These are phyloP conservation scores for Eimeria acervulina DNA, from an alignment of 169 alveolate genomes.

Conservation along the genomic window DNA sequence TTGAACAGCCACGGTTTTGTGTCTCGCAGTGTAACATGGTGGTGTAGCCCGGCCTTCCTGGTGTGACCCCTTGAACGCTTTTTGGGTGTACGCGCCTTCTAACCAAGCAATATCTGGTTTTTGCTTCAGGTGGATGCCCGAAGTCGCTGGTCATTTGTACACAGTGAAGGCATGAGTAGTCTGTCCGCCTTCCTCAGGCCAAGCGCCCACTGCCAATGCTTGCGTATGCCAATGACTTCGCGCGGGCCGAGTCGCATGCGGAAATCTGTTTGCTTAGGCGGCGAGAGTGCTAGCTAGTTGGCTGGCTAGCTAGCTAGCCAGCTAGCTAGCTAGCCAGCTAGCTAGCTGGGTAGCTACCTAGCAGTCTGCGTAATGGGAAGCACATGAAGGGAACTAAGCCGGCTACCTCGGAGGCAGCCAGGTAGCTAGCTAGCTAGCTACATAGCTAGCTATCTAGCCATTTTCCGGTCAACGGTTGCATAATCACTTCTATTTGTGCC, in stretches of 20 bases:
- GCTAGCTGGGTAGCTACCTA: too few species aligned
- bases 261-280: too few species aligned
- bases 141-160: slow-evolving; percentile 71
- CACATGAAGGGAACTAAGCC: too few species aligned
- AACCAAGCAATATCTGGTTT: neutral
- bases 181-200: neutral
- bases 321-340: too few species aligned
- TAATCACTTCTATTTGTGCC: neutral
- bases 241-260: neutral
- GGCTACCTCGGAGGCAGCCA: too few species aligned
- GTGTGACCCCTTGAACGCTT: neutral
- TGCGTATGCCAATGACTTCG: neutral
- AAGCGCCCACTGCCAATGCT: neutral
- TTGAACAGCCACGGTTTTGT: neutral
- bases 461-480: neutral
- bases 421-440: too few species aligned
- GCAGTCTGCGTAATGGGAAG: too few species aligned
- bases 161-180: neutral
- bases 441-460: too few species aligned
- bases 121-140: slow-evolving; percentile 61
- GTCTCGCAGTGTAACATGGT: neutral
- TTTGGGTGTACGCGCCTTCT: neutral
- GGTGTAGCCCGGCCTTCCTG: neutral
- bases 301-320: too few species aligned
- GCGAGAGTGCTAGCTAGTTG: too few species aligned